A percentile compares a stretch with the other conserved stretches of the same genome.
Conservation (phyloP, 2,329 filamentous ascomycete genomes). For the Lasiodiplodia sp. region DNA sequence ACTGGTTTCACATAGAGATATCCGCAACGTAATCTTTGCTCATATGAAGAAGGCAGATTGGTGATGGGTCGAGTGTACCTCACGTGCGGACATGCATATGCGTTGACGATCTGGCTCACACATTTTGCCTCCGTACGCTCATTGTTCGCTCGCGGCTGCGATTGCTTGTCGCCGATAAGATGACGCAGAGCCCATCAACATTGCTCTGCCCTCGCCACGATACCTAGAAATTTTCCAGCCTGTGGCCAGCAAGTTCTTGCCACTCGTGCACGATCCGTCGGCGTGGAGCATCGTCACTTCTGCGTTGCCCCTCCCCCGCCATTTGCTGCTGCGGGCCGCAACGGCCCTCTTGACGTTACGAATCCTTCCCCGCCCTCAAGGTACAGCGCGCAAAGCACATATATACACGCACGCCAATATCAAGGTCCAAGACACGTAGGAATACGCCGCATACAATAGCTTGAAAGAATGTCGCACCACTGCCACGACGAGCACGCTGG, state of each 20-base stretch:
- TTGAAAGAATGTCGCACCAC: slow-evolving; percentile 35
- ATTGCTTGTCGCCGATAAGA: background rate
- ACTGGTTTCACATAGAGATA: slow-evolving; percentile 22
- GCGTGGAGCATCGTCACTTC: slow-evolving; percentile 8
- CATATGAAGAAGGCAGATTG: background rate
- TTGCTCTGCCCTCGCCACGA: background rate
- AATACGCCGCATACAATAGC: background rate
- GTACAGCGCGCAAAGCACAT: background rate
- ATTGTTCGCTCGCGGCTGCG: background rate
- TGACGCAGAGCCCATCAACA: background rate
- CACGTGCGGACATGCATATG: background rate
- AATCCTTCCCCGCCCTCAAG: background rate
- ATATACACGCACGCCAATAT: background rate
- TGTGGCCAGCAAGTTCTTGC: background rate
- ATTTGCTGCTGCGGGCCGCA: background rate
- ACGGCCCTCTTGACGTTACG: background rate
- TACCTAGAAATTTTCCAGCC: slow-evolving; percentile 5
- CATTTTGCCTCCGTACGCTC: background rate
- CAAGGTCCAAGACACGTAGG: background rate
- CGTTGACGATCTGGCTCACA: slow-evolving; percentile 8
- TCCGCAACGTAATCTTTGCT: slow-evolving; percentile 10
- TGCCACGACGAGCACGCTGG: slow-evolving; percentile 56
- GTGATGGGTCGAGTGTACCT: background rate
- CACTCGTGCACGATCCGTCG: background rate
- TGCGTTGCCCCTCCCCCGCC: slow-evolving; percentile 25